Evolutionary conservation across 2,329 filamentous ascomycete species (phyloP).

Genomic region (Apiospora kogelbergensis): DNA sequence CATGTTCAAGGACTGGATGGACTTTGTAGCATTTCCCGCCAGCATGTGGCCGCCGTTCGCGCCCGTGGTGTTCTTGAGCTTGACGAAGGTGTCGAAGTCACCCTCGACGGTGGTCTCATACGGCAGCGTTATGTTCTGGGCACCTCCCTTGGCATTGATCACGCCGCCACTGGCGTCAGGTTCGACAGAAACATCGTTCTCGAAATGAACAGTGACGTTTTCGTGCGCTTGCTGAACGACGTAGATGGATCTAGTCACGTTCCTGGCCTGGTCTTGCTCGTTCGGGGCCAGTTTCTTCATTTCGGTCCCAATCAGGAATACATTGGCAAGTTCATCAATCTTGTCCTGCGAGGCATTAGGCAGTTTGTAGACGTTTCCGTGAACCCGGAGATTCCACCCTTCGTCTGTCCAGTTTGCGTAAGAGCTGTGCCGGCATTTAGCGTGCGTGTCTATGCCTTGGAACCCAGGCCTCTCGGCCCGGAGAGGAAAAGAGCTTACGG

Average conservation of each 20-base stretch:
- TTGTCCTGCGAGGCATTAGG: conserved; percentile 65
- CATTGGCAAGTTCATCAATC: conserved; percentile 67
- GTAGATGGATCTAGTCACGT: conserved; percentile 71
- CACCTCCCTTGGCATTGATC: conserved; percentile 53
- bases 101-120: conserved; percentile 66
- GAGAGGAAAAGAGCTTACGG: conserved; percentile 42
- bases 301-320: conserved; percentile 66
- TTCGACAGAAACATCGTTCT: conserved; percentile 41
- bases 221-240: conserved; percentile 70
- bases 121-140: conserved; percentile 63
- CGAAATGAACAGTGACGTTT: conserved; percentile 63
- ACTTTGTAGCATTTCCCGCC: conserved; percentile 62
- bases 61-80: conserved; percentile 58
- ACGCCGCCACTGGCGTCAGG: conserved; percentile 58
- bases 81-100: conserved; percentile 72
- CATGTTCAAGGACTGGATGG: conserved; percentile 68
- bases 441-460: background rate
- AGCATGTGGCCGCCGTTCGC: conserved; percentile 48
- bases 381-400: conserved; percentile 75
- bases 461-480: background rate
- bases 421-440: conserved; percentile 32
- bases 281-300: conserved; percentile 58
- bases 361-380: conserved; percentile 80
- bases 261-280: conserved; percentile 68
- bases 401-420: conserved; percentile 79